A percentile compares a stretch with the other conserved stretches of the same genome.
Evolutionary conservation across 2,329 filamentous ascomycete genomes (phyloP).

Genomic region (Aureobasidium sp.): DNA sequence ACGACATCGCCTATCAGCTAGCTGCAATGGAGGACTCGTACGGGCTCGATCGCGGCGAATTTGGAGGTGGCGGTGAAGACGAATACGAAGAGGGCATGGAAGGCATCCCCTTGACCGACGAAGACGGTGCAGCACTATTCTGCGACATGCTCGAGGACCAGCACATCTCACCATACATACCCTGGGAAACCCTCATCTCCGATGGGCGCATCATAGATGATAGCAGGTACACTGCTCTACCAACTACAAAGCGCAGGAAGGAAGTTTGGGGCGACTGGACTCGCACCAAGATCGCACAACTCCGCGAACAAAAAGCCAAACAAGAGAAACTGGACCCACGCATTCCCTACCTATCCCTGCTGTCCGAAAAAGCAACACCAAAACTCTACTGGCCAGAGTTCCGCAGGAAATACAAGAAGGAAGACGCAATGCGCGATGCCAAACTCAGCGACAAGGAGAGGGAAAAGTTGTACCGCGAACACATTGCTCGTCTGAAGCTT

Average conservation of each 20-base stretch:
- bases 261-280: slow-evolving; percentile 84
- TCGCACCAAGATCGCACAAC: slow-evolving; percentile 62
- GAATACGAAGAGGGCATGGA: slow-evolving; percentile 66
- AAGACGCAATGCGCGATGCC: slow-evolving; percentile 69
- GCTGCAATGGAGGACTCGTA: slow-evolving; percentile 85
- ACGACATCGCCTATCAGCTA: slow-evolving; percentile 88
- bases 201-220: slow-evolving; percentile 63
- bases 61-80: slow-evolving; percentile 52
- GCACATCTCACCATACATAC: slow-evolving; percentile 74
- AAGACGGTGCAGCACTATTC: slow-evolving; percentile 73
- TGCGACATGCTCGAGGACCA: slow-evolving; percentile 79
- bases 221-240: slow-evolving; percentile 73
- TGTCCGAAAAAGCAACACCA: slow-evolving; percentile 74
- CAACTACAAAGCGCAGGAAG: slow-evolving; percentile 72
- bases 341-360: slow-evolving; percentile 73
- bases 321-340: slow-evolving; percentile 76
- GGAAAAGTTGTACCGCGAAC: slow-evolving; percentile 73
- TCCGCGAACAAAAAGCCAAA: slow-evolving; percentile 65
- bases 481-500: slow-evolving; percentile 59
- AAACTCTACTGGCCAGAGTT: slow-evolving; percentile 99
- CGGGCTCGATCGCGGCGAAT: slow-evolving; percentile 68
- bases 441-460: slow-evolving; percentile 57
- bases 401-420: slow-evolving; percentile 80
- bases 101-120: slow-evolving; percentile 62
- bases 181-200: slow-evolving; percentile 86